phyloP scores from a whole-genome alignment of 495 filamentous ascomycete species.

The Friedmanniomyces simplex region DNA sequence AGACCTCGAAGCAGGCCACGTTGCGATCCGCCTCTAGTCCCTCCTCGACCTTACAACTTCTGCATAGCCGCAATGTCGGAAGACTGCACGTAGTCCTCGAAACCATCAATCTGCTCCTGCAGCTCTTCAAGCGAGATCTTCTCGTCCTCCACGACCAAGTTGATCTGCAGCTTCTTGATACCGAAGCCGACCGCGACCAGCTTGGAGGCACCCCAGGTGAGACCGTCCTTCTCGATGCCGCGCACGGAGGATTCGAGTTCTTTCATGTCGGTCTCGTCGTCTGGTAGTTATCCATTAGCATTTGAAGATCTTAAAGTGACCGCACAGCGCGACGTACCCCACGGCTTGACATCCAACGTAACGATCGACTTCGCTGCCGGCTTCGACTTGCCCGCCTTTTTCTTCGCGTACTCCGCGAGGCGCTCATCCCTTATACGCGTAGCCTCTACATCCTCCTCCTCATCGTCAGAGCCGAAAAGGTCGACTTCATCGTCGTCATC shows the following conservation, averaged over 20 bases:
- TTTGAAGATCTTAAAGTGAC: neutral
- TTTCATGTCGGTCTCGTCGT: constrained; percentile 87
- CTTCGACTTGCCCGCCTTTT: constrained; percentile 92
- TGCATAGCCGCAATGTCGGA: constrained; percentile 89
- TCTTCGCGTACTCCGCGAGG: constrained; percentile 87
- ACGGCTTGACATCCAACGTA: constrained; percentile 94
- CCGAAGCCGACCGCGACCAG: constrained; percentile 85
- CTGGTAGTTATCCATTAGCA: constrained; percentile 32
- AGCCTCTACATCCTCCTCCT: constrained; percentile 86
- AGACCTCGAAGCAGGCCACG: neutral
- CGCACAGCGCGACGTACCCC: constrained; percentile 54
- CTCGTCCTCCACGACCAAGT: constrained; percentile 92
- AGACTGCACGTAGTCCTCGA: constrained; percentile 96
- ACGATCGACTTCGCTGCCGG: constrained; percentile 88
- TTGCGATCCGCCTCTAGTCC: too few relatives aligned
- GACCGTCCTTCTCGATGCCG: constrained; percentile 81
- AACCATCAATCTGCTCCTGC: constrained; percentile 72
- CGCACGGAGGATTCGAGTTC: constrained; percentile 74
- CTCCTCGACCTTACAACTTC: constrained; percentile 53
- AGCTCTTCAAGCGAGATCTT: constrained; percentile 85
- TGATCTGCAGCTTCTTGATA: constrained; percentile 99
- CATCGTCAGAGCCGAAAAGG: constrained; percentile 78
- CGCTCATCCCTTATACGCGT: constrained; percentile 72
- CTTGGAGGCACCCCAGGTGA: constrained; percentile 92
- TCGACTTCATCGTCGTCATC: constrained; percentile 71